Evolutionary conservation across 1,139 yeast species (phyloP).

Genomic region (Scheffersomyces segobiensis): DNA sequence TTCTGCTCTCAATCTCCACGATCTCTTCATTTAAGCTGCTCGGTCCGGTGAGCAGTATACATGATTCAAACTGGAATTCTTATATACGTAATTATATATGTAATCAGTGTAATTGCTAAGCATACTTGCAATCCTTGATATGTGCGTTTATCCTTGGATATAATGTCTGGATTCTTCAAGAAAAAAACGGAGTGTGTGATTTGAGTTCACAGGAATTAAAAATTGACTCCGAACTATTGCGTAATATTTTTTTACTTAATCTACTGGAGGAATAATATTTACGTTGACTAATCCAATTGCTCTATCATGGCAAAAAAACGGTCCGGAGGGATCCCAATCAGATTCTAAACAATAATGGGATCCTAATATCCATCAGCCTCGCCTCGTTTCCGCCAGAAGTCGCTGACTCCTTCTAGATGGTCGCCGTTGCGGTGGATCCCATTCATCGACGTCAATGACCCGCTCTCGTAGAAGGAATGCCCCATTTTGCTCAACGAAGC

Average conservation of each 20-base stretch:
- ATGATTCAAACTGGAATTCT: neutral
- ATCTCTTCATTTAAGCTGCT: too few relatives aligned
- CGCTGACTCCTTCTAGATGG: constrained; percentile 40
- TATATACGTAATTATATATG: neutral
- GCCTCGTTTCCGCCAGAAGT: constrained; percentile 48
- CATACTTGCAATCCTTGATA: too few relatives aligned
- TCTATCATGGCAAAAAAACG: neutral
- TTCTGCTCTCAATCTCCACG: too few relatives aligned
- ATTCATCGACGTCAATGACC: constrained; percentile 46
- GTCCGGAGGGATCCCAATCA: too few relatives aligned
- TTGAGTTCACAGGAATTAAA: neutral
- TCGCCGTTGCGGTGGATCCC: constrained; percentile 28
- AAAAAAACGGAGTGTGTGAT: neutral
- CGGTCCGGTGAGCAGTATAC: neutral
- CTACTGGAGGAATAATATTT: too few relatives aligned
- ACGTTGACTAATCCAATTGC: neutral
- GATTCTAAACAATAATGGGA: neutral
- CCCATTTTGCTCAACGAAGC: constrained; percentile 21
- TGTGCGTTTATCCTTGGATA: too few relatives aligned
- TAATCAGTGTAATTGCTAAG: neutral
- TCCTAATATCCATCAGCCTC: constrained; percentile 41
- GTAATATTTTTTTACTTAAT: neutral
- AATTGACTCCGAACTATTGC: neutral
- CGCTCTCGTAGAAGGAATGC: constrained; percentile 33
- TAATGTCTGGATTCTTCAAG: neutral